Evolutionary conservation across 169 alveolate species (phyloP), one percentile per base, ranked within the genome.

Genomic region (Cryptosporidium sp.): DNA sequence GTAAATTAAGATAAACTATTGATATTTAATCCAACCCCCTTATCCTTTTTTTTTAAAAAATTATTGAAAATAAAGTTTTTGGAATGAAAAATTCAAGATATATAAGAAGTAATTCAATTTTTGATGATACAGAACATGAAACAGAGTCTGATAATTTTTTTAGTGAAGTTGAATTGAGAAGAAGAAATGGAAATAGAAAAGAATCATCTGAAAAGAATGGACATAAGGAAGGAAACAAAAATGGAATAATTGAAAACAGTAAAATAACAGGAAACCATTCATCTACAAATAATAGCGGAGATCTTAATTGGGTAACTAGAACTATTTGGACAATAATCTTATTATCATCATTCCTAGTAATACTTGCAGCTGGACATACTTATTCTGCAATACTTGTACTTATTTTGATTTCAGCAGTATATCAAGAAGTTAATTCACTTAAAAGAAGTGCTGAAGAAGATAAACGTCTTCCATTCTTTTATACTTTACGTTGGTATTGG

Each of bases 281-380:
- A 10, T 44, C 42, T 4, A n/a, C 65, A 70, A 21, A 73, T 60
- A n/a, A 31, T 31, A 18, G 48, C 2, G 33, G 45, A 2, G 75
- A 65, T 33, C 37, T 61, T 89, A 85, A 80, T 84, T 80, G 73
- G 75, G 53, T 80, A 14, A 80, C 89, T 65, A 84, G 97, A 87
- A 92, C 92, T 2, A 75, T 86, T 39, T 96, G 97, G 95, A 92
- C 97, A 51, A 44, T 96, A 29, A 85, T 95, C 51, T 91, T 97
- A 92, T 71, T 94, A 1, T 69, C 92, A 21, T 69, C 87, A 3
- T 95, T 93, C 91, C 53, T 94, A 35, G 45, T 94, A 26, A 92
- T 95, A 42, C 87, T 97, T 67, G 95, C 97, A 37, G 95, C 96
- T 65, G 99, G 99, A 29, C 98, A 96, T 85, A 91, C 95, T 68